Evolutionary conservation across 352 stramenopile genomes (phyloP).

Genomic region (Proteromonas lacertae): DNA sequence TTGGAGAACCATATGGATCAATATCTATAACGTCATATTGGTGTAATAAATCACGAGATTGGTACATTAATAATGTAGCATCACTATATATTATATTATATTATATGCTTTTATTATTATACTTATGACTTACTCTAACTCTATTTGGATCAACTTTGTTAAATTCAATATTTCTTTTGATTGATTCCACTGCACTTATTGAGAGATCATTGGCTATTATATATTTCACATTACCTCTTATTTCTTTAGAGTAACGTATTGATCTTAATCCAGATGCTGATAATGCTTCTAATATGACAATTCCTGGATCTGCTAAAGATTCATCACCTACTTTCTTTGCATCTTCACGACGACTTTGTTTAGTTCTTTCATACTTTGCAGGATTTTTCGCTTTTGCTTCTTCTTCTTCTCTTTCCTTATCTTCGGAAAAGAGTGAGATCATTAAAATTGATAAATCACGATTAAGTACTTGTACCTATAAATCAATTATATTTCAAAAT

Average conservation of each 20-base stretch:
- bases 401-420: constrained; percentile 27
- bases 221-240: constrained; percentile 54
- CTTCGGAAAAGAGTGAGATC: constrained; percentile 76
- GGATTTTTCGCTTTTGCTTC: constrained; percentile 25
- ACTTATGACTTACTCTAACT: constrained; percentile 8
- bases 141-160: constrained; percentile 17
- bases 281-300: constrained; percentile 88
- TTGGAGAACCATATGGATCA: constrained; percentile 89
- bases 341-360: background rate
- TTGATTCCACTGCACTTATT: constrained; percentile 59
- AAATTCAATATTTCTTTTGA: constrained; percentile 55
- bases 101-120: constrained; percentile 9
- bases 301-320: constrained; percentile 13
- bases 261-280: constrained; percentile 85
- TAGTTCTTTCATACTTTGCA: constrained; percentile 3
- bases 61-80: constrained; percentile 13
- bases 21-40: constrained; percentile 98
- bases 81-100: constrained; percentile 4
- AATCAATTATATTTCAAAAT: constrained; percentile 6
- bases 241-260: constrained; percentile 94
- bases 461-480: constrained; percentile 75
- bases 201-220: constrained; percentile 97
- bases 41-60: constrained; percentile 25
- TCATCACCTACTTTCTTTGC: constrained; percentile 1
- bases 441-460: constrained; percentile 87